phyloP scores from a whole-genome alignment of 1,284 basidiomycete genomes.

The Rhodotorula sp. region DNA sequence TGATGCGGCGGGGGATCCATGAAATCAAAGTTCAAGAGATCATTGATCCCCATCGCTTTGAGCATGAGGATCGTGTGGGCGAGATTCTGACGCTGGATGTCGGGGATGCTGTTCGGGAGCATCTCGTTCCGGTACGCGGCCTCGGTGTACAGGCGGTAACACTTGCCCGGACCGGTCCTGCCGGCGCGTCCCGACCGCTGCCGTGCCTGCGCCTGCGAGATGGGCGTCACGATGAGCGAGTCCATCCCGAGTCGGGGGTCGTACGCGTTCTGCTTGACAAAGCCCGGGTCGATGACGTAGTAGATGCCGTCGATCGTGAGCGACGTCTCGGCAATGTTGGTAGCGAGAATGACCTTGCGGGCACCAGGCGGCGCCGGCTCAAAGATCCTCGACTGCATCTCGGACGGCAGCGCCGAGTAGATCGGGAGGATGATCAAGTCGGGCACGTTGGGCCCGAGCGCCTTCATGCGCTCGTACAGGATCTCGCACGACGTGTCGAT shows the following conservation, averaged over 20 bases:
- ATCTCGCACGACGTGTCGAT: constrained; percentile 98
- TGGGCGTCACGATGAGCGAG: constrained; percentile 95
- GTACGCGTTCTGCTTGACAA: constrained; percentile 98
- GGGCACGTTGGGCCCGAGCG: constrained; percentile 92
- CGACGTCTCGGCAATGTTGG: constrained; percentile 98
- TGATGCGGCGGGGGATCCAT: constrained; percentile 98
- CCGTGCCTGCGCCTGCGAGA: constrained; percentile 95
- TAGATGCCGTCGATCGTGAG: constrained; percentile 98
- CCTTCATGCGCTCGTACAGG: constrained; percentile 96
- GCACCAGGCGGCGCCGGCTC: constrained; percentile 95
- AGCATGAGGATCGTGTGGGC: constrained; percentile 89
- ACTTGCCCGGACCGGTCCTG: constrained; percentile 96
- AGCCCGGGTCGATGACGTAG: constrained; percentile 93
- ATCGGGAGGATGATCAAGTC: constrained; percentile 95
- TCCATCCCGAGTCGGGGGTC: constrained; percentile 98
- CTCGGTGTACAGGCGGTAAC: constrained; percentile 96
- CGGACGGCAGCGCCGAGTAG: constrained; percentile 94
- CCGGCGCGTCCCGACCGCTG: constrained; percentile 95
- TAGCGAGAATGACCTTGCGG: constrained; percentile 96
- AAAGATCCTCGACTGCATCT: constrained; percentile 96
- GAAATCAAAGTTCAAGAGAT: constrained; percentile 96
- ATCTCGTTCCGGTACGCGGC: constrained; percentile 98
- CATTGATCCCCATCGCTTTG: constrained; percentile 97
- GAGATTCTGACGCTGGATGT: constrained; percentile 90
- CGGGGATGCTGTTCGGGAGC: constrained; percentile 95